A percentile compares a stretch with the other conserved stretches of the same genome.
Evolutionary conservation across 768 basidiomycete species (phyloP).

Genomic region (Goffeauzyma gilvescens): DNA sequence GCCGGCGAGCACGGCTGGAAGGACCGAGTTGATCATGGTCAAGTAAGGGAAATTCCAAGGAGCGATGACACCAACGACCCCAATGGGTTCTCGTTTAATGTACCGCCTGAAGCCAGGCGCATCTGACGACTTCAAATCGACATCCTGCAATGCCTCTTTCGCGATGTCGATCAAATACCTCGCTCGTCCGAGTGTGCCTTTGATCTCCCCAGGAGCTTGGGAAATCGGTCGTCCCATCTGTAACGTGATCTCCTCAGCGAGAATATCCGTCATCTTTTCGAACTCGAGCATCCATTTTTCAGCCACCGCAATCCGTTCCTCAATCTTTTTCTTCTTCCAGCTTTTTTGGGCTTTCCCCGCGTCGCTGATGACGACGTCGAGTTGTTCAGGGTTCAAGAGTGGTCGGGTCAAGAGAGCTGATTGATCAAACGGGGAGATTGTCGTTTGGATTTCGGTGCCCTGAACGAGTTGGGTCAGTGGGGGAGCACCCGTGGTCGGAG

Average conservation of each 20-base stretch:
- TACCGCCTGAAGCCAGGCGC: constrained; percentile 65
- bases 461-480: too few species aligned
- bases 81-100: constrained; percentile 66
- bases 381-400: constrained; percentile 45
- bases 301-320: constrained; percentile 51
- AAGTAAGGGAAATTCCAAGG: constrained; percentile 53
- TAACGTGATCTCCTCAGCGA: constrained; percentile 55
- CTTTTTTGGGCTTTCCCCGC: constrained; percentile 50
- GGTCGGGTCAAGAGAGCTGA: constrained; percentile 46
- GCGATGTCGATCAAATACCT: constrained; percentile 74
- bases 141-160: constrained; percentile 49
- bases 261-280: constrained; percentile 41
- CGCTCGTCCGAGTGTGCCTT: constrained; percentile 62
- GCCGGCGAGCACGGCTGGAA: constrained; percentile 74
- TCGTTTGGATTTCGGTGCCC: constrained; percentile 49
- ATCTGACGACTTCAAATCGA: constrained; percentile 55
- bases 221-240: constrained; percentile 85
- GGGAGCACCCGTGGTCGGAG: too few species aligned
- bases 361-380: constrained; percentile 43
- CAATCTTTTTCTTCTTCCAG: constrained; percentile 47
- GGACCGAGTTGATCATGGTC: constrained; percentile 69
- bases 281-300: constrained; percentile 51
- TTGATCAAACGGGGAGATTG: constrained; percentile 65
- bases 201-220: constrained; percentile 59
- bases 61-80: constrained; percentile 51